These are phyloP conservation scores for Macrocybe gigantea DNA, from an alignment of 768 basidiomycete species.

Conservation along the genomic window DNA sequence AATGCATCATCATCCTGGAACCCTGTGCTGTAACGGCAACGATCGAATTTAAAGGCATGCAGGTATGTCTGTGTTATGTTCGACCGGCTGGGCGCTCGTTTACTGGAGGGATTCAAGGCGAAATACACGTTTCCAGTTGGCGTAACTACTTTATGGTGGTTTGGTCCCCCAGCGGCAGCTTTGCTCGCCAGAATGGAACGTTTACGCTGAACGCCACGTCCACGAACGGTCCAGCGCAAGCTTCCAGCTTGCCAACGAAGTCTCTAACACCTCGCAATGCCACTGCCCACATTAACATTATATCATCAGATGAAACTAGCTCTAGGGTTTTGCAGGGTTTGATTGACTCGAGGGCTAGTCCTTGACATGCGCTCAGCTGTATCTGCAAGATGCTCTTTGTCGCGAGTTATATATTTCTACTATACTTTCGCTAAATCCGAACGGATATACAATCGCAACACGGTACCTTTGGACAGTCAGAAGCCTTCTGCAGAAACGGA, in stretches of 20 bases:
- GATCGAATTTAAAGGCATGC: constrained; percentile 58
- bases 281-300: neutral
- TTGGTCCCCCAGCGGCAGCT: constrained; percentile 3
- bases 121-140: constrained; percentile 77
- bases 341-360: too few relatives aligned
- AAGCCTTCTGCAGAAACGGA: too few relatives aligned
- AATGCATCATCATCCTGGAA: constrained; percentile 43
- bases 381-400: neutral
- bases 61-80: constrained; percentile 28
- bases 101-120: too few relatives aligned
- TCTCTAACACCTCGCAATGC: neutral
- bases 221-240: neutral
- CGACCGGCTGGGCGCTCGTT: neutral
- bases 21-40: constrained; percentile 48
- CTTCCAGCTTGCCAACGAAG: neutral
- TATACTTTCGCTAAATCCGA: too few relatives aligned
- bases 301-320: neutral
- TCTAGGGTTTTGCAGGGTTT: too few relatives aligned
- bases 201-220: neutral
- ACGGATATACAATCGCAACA: too few relatives aligned
- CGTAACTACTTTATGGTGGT: constrained; percentile 55
- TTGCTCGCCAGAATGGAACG: neutral
- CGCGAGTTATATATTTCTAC: too few relatives aligned
- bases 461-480: too few relatives aligned
- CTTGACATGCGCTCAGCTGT: neutral